phyloP scores from a whole-genome alignment of 2,329 filamentous ascomycete genomes.

The Alternaria triticimaculans region DNA sequence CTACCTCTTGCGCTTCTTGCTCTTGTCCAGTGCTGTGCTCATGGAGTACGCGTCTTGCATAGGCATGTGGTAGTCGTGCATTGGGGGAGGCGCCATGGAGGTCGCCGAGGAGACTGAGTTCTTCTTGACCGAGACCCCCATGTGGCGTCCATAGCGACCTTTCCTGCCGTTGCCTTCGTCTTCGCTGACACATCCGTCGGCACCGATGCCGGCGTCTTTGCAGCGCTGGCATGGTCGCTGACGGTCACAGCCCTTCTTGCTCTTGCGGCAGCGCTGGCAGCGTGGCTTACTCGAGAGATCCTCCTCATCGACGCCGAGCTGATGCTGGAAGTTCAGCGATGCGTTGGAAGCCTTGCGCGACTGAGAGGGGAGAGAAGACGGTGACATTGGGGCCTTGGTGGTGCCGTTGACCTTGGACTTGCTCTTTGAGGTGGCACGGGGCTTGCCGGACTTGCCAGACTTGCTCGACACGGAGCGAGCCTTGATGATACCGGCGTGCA shows the following conservation, averaged over 20 bases:
- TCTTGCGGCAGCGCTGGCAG: constrained; percentile 98
- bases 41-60: constrained; percentile 24
- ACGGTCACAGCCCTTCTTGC: constrained; percentile 98
- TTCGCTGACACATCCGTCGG: constrained; percentile 95
- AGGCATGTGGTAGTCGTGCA: constrained; percentile 41
- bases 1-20: constrained; percentile 73
- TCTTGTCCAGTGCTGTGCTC: constrained; percentile 58
- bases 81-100: constrained; percentile 46
- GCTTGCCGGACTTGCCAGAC: constrained; percentile 48
- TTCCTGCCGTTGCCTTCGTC: constrained; percentile 98
- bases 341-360: constrained; percentile 77
- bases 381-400: constrained; percentile 58
- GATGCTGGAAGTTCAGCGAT: constrained; percentile 70
- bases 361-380: constrained; percentile 69
- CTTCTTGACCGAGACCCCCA: constrained; percentile 72
- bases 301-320: constrained; percentile 75
- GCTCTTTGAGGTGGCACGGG: constrained; percentile 57
- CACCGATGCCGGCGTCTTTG: constrained; percentile 91
- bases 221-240: constrained; percentile 94
- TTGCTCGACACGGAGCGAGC: constrained; percentile 49
- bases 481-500: constrained; percentile 50
- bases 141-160: constrained; percentile 80
- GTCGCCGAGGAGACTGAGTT: constrained; percentile 19
- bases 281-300: constrained; percentile 94
- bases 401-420: constrained; percentile 55